Evolutionary conservation across 345 rosid species (phyloP).

Genomic region (Lepidium sativum): DNA sequence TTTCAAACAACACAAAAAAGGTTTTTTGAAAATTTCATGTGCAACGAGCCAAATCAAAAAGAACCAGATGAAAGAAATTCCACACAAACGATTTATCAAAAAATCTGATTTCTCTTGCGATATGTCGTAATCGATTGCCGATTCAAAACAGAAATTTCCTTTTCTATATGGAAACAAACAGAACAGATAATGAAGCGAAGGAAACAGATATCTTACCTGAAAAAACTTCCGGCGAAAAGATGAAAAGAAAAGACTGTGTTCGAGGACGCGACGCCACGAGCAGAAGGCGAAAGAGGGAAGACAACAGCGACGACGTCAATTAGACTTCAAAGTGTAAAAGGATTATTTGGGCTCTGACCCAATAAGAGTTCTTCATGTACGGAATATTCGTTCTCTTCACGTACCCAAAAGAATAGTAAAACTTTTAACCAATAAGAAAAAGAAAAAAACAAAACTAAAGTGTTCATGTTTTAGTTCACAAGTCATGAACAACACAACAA

Average conservation of each 20-base stretch:
- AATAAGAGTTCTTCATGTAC: not conserved
- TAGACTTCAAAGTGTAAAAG: not conserved
- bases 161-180: not conserved
- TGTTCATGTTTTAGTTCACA: no score
- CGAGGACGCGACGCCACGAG: not conserved
- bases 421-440: no score
- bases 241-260: not conserved
- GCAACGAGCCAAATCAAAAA: not conserved
- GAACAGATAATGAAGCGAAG: not conserved
- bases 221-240: not conserved
- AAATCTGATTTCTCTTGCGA: not conserved
- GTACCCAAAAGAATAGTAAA: no score
- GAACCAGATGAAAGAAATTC: not conserved
- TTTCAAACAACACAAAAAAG: not conserved
- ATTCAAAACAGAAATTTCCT: not conserved
- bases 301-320: not conserved
- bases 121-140: not conserved
- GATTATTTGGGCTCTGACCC: slow-evolving; percentile 2
- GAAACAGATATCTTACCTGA: not conserved
- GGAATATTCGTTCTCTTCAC: no score
- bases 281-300: not conserved
- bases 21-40: not conserved
- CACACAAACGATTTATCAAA: not conserved
- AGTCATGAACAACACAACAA: no score
- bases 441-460: no score